phyloP scores from a whole-genome alignment of 176 grass and related monocot species.

The barley (Hordeum vulgare) region DNA sequence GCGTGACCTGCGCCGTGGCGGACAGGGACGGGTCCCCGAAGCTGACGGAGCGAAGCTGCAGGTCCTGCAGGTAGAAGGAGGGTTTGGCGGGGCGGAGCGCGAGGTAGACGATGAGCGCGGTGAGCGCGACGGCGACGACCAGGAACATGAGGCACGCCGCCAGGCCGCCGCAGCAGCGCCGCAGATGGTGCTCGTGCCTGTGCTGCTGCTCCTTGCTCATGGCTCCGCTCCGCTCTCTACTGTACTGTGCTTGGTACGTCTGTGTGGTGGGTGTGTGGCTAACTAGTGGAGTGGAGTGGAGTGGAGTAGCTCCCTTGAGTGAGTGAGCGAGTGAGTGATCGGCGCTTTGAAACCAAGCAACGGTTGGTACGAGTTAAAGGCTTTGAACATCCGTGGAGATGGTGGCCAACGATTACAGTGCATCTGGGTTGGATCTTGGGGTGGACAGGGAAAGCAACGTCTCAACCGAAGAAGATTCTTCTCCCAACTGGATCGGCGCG shows the following conservation, averaged over 20 bases:
- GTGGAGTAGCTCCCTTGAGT: not conserved
- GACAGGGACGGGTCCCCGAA: slow-evolving; percentile 36
- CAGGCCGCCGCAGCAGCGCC: slow-evolving; percentile 43
- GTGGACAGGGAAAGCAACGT: slow-evolving; percentile 27
- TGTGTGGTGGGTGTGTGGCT: not conserved
- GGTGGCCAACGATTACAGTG: not conserved
- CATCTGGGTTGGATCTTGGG: not conserved
- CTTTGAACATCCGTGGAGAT: too few species aligned
- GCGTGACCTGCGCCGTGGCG: slow-evolving; percentile 35
- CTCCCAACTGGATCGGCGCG: not conserved
- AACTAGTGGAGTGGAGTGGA: not conserved
- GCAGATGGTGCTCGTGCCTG: slow-evolving; percentile 20
- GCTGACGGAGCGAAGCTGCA: slow-evolving; percentile 44
- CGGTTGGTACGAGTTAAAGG: not conserved
- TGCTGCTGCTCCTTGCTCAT: slow-evolving; percentile 48
- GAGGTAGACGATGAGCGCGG: slow-evolving; percentile 62
- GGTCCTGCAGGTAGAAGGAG: slow-evolving; percentile 68
- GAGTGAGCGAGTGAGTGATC: not conserved
- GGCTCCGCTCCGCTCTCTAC: not conserved
- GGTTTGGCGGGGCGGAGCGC: slow-evolving; percentile 65
- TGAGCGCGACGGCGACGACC: slow-evolving; percentile 23
- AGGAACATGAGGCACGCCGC: slow-evolving; percentile 54
- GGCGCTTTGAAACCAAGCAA: not conserved
- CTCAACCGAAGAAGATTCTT: slow-evolving; percentile 42
- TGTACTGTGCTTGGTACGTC: not conserved